phyloP scores from a whole-genome alignment of 768 basidiomycete species.

The Daedaleopsis nitida region DNA sequence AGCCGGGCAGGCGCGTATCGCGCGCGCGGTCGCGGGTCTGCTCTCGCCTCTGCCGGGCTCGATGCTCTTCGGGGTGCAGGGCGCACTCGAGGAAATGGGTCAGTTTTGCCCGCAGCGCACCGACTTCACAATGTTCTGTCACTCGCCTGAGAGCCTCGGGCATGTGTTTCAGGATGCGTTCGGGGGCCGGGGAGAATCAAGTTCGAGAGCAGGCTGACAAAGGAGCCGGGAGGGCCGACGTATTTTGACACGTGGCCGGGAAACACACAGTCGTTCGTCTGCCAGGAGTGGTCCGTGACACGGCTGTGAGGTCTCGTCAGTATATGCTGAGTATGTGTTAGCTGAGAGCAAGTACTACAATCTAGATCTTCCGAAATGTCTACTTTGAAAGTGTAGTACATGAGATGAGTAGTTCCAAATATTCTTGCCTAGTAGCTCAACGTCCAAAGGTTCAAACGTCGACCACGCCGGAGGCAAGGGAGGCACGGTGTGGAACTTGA shows the following conservation, averaged over 20 bases:
- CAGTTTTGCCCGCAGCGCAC: background rate
- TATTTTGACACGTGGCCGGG: background rate
- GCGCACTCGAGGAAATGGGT: conserved; percentile 34
- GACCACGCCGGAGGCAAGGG: too few species aligned
- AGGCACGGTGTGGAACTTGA: too few species aligned
- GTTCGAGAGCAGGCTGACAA: background rate
- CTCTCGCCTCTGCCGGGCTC: conserved; percentile 34
- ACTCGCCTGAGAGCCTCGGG: conserved; percentile 37
- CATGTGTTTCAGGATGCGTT: conserved; percentile 35
- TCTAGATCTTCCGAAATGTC: too few species aligned
- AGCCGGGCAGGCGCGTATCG: conserved; percentile 40
- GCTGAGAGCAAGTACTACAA: too few species aligned
- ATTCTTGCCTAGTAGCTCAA: too few species aligned
- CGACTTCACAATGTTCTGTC: conserved; percentile 30
- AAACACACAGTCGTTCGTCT: background rate
- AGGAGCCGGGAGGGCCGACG: background rate
- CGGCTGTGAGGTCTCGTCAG: background rate
- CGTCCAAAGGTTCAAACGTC: too few species aligned
- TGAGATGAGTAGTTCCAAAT: too few species aligned
- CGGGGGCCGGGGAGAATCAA: background rate
- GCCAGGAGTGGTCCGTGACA: background rate
- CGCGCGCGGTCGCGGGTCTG: conserved; percentile 27
- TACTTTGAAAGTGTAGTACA: too few species aligned
- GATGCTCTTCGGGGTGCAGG: conserved; percentile 44
- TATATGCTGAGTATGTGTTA: too few species aligned